phyloP scores from a whole-genome alignment of 768 basidiomycete species.

The Tulasnella sp. region DNA sequence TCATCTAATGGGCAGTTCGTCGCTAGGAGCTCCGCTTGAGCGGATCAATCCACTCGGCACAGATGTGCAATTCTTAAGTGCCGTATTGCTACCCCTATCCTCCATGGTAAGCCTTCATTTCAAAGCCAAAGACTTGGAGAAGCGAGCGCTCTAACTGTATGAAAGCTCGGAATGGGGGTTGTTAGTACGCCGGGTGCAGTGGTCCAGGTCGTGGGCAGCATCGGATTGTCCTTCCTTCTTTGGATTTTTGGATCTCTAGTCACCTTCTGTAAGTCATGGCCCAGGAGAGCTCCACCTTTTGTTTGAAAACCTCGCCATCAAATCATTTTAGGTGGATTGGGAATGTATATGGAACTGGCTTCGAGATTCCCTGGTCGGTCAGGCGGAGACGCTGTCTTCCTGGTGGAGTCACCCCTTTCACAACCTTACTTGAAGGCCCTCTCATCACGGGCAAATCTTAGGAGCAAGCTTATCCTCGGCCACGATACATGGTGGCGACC shows the following conservation, averaged over 20 bases:
- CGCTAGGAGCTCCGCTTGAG: background rate
- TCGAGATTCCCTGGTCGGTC: background rate
- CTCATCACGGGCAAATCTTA: background rate
- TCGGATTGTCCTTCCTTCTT: background rate
- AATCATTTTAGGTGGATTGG: background rate
- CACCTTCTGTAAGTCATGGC: background rate
- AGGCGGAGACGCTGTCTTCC: background rate
- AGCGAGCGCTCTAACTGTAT: background rate
- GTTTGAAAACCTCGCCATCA: background rate
- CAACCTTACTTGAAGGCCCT: background rate
- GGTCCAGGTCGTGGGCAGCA: background rate
- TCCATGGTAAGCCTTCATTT: background rate
- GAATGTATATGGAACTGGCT: background rate
- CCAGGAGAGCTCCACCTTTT: background rate
- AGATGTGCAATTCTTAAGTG: background rate
- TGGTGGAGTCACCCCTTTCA: background rate
- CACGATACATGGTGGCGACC: background rate
- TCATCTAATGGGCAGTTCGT: too few species aligned
- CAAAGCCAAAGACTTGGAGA: too few species aligned
- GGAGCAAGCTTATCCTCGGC: slow-evolving; percentile 5
- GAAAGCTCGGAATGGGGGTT: background rate
- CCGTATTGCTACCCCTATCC: background rate
- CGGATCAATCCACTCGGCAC: background rate
- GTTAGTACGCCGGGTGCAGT: background rate
- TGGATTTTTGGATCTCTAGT: background rate